Evolutionary conservation across 208 protist species (phyloP).

Genomic region (Trichomonas vaginalis): DNA sequence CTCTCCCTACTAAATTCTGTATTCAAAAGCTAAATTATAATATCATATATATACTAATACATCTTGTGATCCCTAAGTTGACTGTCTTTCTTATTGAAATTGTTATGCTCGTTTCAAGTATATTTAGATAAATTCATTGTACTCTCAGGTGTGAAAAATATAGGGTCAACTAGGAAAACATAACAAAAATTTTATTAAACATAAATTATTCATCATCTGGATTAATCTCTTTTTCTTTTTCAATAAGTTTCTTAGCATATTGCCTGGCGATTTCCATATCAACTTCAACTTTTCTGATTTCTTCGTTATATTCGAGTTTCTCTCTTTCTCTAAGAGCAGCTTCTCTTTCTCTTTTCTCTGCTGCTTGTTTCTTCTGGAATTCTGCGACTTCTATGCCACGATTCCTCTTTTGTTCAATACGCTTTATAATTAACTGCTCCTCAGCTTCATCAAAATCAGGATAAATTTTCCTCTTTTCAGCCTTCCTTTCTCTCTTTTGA

Average conservation of each 20-base stretch:
- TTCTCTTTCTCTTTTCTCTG: conserved; percentile 1
- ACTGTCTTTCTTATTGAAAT: no score
- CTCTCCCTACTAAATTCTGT: no score
- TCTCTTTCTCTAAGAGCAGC: not conserved
- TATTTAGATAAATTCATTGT: no score
- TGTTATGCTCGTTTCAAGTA: no score
- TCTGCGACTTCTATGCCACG: not conserved
- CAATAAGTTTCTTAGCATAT: not conserved
- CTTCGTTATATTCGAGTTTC: not conserved
- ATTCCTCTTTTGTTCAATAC: not conserved
- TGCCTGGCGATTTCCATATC: not conserved
- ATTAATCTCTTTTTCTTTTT: not conserved
- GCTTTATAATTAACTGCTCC: not conserved
- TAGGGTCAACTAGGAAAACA: no score
- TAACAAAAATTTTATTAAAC: not conserved
- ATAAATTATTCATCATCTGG: not conserved
- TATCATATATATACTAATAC: no score
- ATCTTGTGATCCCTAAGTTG: no score
- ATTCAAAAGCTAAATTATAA: no score
- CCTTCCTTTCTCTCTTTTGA: not conserved
- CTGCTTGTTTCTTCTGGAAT: not conserved
- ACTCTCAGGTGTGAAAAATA: no score
- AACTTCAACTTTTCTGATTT: not conserved
- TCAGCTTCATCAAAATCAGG: not conserved
- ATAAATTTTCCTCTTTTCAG: not conserved